Evolutionary conservation across 1,139 yeast species (phyloP).

Genomic region (Barnettozyma hawaiiensis): DNA sequence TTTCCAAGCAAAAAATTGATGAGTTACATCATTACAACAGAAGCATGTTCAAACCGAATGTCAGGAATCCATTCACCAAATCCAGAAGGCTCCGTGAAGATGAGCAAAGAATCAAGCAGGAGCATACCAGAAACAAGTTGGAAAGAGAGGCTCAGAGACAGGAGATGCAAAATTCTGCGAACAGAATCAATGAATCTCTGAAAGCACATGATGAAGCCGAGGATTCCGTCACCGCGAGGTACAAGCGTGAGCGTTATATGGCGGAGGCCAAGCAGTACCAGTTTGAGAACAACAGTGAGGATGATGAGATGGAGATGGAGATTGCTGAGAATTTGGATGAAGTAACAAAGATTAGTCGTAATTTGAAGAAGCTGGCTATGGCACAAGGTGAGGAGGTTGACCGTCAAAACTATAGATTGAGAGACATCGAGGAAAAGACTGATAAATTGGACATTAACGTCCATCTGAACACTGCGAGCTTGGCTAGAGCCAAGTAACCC

Average conservation of each 20-base stretch:
- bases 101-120: conserved; percentile 65
- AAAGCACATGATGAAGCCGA: conserved; percentile 25
- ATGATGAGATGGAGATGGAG: conserved; percentile 55
- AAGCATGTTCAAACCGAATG: conserved; percentile 76
- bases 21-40: conserved; percentile 79
- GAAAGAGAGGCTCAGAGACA: conserved; percentile 39
- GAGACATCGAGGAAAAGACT: conserved; percentile 45
- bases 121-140: conserved; percentile 54
- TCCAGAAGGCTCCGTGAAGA: conserved; percentile 70
- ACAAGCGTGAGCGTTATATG: conserved; percentile 32
- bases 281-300: conserved; percentile 57
- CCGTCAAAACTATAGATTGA: conserved; percentile 47
- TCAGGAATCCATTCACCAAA: conserved; percentile 81
- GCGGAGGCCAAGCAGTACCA: conserved; percentile 41
- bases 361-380: conserved; percentile 46
- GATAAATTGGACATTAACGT: conserved; percentile 49
- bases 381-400: conserved; percentile 50
- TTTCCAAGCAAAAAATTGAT: conserved; percentile 79
- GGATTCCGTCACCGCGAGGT: conserved; percentile 29
- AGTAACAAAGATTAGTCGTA: conserved; percentile 40
- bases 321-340: conserved; percentile 50
- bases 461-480: conserved; percentile 40
- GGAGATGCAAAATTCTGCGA: conserved; percentile 40
- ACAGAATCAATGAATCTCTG: conserved; percentile 40
- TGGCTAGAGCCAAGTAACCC: conserved; percentile 19